Evolutionary conservation across 768 basidiomycete genomes (phyloP), one percentile per base, ranked within the genome.

Genomic region (Auriscalpium microsporum): DNA sequence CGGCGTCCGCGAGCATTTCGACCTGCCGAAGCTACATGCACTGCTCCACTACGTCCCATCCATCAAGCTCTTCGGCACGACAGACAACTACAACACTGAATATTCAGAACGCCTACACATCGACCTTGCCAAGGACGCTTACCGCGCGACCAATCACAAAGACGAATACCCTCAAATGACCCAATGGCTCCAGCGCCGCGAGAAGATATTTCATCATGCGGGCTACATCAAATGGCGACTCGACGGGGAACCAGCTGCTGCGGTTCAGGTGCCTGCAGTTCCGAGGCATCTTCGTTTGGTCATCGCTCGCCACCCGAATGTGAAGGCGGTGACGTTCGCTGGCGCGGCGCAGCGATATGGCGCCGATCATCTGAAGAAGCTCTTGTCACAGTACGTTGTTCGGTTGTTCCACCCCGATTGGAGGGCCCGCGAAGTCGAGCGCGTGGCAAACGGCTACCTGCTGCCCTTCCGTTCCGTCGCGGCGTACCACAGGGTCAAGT

Each of bases 21-120:
- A 76, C 47, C 63, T 78, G n/a, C 74, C 74, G 0, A 78, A 78
- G 56, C 57, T 78, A 1, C 75, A 77, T 54, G 67, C 59, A 14
- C 56, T 68, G 1, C 42, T 33, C 1, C 77, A 78, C 55, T 77
- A 74, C 56, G 11, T 56, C 1, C 10, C 54, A 1, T 38, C 53
- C 8, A 76, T 77, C 58, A 47, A 59, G 28, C 47, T 53, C 4
- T 61, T 64, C 38, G 76, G 77, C 2, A 65, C 71, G 1, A 61
- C 69, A 1, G 73, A 76, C 53, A 72, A 72, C 55, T 74, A 64
- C 59, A 71, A 73, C 54, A 77, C 74, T 1, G 66, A 76, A 56
- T 63, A 64, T 34, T 67, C 72, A 1, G 73, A 78, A 56, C 63
- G 69, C 0, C n/a, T n/a, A n/a, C n/a, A n/a, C n/a, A n/a, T n/a